These are phyloP conservation scores for Xylariaceae sp. DNA, from an alignment of 2,329 filamentous ascomycete genomes.

Conservation along the genomic window DNA sequence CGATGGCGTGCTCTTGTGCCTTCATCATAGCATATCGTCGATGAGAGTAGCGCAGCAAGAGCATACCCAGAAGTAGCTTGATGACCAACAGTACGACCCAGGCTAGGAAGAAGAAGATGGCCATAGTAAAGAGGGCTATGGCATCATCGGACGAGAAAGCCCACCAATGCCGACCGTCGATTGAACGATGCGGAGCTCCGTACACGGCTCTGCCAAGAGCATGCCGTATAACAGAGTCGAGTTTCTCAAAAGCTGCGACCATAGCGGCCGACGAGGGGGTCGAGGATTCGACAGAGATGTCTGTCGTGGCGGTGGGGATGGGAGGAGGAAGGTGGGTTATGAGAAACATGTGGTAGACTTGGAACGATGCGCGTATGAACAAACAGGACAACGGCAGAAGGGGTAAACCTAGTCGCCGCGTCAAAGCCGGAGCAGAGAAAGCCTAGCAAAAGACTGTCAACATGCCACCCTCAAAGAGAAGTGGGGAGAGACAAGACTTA, in stretches of 20 bases:
- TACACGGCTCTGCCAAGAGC: slow-evolving; percentile 73
- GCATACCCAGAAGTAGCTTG: slow-evolving; percentile 86
- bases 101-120: slow-evolving; percentile 76
- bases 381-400: slow-evolving; percentile 90
- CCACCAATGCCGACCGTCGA: slow-evolving; percentile 42
- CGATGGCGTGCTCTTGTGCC: slow-evolving; percentile 53
- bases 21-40: slow-evolving; percentile 81
- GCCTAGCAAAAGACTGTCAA: slow-evolving; percentile 49
- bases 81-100: slow-evolving; percentile 81
- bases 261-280: slow-evolving; percentile 67
- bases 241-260: slow-evolving; percentile 71
- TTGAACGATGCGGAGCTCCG: slow-evolving; percentile 46
- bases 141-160: slow-evolving; percentile 65
- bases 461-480: not conserved
- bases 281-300: slow-evolving; percentile 60
- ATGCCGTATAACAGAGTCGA: slow-evolving; percentile 72
- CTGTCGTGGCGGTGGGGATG: slow-evolving; percentile 61
- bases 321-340: slow-evolving; percentile 79
- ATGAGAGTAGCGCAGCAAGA: slow-evolving; percentile 73
- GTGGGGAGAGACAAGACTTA: slow-evolving; percentile 36
- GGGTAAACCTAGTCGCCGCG: slow-evolving; percentile 82
- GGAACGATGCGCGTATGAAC: slow-evolving; percentile 89
- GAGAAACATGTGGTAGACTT: slow-evolving; percentile 98
- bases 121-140: slow-evolving; percentile 75
- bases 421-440: slow-evolving; percentile 86